Conservation (phyloP, 2,329 filamentous ascomycete genomes). For the Truncatella angustata region DNA sequence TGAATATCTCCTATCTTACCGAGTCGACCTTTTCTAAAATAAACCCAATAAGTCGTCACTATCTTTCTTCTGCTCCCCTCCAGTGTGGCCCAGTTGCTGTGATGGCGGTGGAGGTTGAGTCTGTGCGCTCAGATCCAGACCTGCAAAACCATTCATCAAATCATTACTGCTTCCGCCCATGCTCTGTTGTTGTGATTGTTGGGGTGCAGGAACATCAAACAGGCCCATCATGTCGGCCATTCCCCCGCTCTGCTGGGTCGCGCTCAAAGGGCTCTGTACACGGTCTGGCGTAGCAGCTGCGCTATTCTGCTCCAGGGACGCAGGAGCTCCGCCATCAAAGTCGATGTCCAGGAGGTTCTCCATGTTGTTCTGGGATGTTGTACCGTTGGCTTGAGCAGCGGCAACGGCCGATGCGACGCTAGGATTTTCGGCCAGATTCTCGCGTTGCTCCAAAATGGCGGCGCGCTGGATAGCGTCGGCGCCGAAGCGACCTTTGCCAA, state of each 20-base stretch:
- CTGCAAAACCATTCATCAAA: conserved; percentile 84
- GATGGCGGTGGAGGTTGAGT: conserved; percentile 64
- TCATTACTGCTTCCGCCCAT: conserved; percentile 70
- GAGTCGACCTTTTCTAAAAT: conserved; percentile 38
- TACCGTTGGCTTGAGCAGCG: conserved; percentile 60
- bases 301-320: conserved; percentile 66
- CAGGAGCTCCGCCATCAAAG: conserved; percentile 89
- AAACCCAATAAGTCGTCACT: conserved; percentile 62
- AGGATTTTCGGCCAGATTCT: conserved; percentile 90
- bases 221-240: conserved; percentile 68
- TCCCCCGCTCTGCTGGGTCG: conserved; percentile 36
- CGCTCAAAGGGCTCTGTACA: conserved; percentile 58
- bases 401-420: conserved; percentile 82
- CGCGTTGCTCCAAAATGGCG: conserved; percentile 92
- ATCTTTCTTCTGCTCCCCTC: conserved; percentile 49
- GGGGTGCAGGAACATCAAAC: conserved; percentile 64
- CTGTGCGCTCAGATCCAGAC: conserved; percentile 69
- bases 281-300: conserved; percentile 64
- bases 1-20: background rate
- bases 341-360: conserved; percentile 97
- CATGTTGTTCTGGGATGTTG: conserved; percentile 68
- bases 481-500: conserved; percentile 90
- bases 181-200: conserved; percentile 32
- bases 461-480: conserved; percentile 93
- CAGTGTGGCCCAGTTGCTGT: conserved; percentile 50